Evolutionary conservation across 192 early-diverging fungal species (phyloP).

Genomic region (Allomyces macrogynus): DNA sequence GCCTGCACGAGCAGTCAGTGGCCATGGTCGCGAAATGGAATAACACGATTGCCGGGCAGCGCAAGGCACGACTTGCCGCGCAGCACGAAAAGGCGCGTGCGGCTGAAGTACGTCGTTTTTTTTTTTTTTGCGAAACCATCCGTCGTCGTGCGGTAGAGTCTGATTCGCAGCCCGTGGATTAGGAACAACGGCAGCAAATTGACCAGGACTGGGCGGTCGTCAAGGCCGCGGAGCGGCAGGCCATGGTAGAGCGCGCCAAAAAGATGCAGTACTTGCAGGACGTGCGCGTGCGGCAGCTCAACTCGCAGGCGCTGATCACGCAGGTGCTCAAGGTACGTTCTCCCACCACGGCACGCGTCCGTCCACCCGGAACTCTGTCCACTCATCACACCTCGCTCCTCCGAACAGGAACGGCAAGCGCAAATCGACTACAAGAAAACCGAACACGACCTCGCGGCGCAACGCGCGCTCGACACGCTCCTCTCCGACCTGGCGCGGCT

Average conservation of each 20-base stretch:
- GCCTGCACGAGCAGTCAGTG: conserved; percentile 16
- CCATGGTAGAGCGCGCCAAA: conserved; percentile 17
- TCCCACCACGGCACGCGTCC: background rate
- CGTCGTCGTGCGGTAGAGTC: background rate
- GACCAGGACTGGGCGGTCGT: conserved; percentile 22
- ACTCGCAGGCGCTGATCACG: conserved; percentile 15
- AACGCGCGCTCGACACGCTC: too few species aligned
- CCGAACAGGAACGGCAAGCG: background rate
- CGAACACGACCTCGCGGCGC: too few species aligned
- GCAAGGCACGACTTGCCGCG: conserved; percentile 20
- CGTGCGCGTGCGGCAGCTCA: conserved; percentile 13
- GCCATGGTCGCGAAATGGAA: conserved; percentile 16
- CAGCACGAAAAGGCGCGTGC: conserved; percentile 10
- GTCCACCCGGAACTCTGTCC: background rate
- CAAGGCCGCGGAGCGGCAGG: conserved; percentile 10
- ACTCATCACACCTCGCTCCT: background rate
- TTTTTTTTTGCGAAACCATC: background rate
- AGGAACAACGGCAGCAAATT: conserved; percentile 16
- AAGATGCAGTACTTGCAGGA: conserved; percentile 14
- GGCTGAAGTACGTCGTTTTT: conserved; percentile 8
- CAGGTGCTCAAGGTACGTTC: conserved; percentile 18
- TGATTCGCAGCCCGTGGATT: background rate
- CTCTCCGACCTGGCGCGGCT: too few species aligned
- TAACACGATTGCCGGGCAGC: conserved; percentile 24
- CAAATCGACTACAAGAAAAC: too few species aligned